Percentiles rank a stretch among this genome's conserved stretches.
These are phyloP conservation scores for Dothistroma pini DNA, from an alignment of 2,329 filamentous ascomycete genomes.

Conservation along the genomic window DNA sequence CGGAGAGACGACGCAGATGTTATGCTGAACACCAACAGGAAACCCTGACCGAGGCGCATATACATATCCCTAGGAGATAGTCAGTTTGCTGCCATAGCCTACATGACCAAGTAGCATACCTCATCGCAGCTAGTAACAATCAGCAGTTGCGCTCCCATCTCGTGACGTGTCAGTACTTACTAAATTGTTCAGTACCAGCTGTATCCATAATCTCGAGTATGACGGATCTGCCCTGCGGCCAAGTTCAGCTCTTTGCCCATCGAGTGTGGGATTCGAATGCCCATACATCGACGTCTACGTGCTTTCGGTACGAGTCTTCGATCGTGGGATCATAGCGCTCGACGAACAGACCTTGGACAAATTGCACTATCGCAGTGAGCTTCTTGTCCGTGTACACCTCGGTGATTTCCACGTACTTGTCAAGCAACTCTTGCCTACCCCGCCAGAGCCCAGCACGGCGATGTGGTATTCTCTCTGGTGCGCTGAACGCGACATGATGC, in stretches of 20 bases:
- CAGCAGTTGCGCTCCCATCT: neutral
- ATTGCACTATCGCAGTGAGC: slow-evolving; percentile 62
- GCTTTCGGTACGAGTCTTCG: slow-evolving; percentile 59
- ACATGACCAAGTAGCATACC: slow-evolving; percentile 13
- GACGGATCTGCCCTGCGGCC: slow-evolving; percentile 71
- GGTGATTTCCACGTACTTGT: slow-evolving; percentile 58
- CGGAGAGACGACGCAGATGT: slow-evolving; percentile 78
- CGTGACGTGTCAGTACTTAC: slow-evolving; percentile 50
- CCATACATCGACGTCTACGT: slow-evolving; percentile 76
- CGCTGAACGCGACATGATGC: slow-evolving; percentile 31
- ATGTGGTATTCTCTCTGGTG: slow-evolving; percentile 65
- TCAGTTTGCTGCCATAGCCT: slow-evolving; percentile 2
- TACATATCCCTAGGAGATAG: slow-evolving; percentile 63
- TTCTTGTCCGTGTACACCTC: slow-evolving; percentile 5
- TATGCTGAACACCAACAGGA: slow-evolving; percentile 88
- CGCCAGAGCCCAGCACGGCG: slow-evolving; percentile 78
- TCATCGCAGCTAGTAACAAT: slow-evolving; percentile 22
- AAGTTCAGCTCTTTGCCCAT: neutral
- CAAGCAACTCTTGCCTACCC: slow-evolving; percentile 88
- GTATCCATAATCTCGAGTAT: slow-evolving; percentile 90
- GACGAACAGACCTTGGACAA: slow-evolving; percentile 92
- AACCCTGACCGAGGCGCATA: slow-evolving; percentile 91
- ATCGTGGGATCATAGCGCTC: slow-evolving; percentile 66
- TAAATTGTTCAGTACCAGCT: slow-evolving; percentile 88
- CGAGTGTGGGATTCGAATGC: neutral